Conservation (phyloP, 2,329 filamentous ascomycete genomes). For the Epichloe brachyelytri region DNA sequence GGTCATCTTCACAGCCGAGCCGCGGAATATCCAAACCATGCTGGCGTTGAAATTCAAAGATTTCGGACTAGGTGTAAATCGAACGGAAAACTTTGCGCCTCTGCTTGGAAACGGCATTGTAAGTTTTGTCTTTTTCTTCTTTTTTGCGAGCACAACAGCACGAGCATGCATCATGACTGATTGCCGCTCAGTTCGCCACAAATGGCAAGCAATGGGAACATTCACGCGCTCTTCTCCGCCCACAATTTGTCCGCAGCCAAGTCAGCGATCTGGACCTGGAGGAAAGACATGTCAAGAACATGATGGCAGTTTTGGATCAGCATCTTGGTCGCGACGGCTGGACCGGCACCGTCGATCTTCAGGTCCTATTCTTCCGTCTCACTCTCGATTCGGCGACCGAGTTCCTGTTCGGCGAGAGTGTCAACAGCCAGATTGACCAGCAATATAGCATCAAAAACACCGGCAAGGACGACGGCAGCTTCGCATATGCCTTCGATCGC, state of each 20-base stretch:
- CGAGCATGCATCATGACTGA: not conserved
- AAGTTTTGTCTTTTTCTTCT: not conserved
- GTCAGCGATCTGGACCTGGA: slow-evolving; percentile 25
- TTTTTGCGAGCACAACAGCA: no score
- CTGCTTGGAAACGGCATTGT: slow-evolving; percentile 31
- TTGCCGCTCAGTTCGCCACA: slow-evolving; percentile 1
- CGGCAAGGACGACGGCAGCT: slow-evolving; percentile 10
- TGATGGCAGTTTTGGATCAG: not conserved
- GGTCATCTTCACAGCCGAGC: slow-evolving; percentile 12
- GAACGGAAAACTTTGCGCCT: slow-evolving; percentile 17
- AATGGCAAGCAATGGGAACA: slow-evolving; percentile 17
- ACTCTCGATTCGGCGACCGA: slow-evolving; percentile 36
- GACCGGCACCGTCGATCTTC: slow-evolving; percentile 28
- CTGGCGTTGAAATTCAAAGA: slow-evolving; percentile 15
- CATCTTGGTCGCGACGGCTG: slow-evolving; percentile 18
- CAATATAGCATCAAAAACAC: slow-evolving; percentile 5
- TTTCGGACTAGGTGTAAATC: slow-evolving; percentile 10
- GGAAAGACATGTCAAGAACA: no score
- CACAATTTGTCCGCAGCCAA: slow-evolving; percentile 28
- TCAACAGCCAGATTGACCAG: slow-evolving; percentile 25
- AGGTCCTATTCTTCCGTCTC: slow-evolving; percentile 33
- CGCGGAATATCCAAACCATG: slow-evolving; percentile 17
- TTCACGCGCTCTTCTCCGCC: slow-evolving; percentile 25
- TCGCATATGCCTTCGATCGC: slow-evolving; percentile 12
- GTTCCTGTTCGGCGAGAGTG: slow-evolving; percentile 50